These are phyloP conservation scores for Amborella trichopoda DNA, from an alignment of 164 flowering plant species.

Conservation along the genomic window DNA sequence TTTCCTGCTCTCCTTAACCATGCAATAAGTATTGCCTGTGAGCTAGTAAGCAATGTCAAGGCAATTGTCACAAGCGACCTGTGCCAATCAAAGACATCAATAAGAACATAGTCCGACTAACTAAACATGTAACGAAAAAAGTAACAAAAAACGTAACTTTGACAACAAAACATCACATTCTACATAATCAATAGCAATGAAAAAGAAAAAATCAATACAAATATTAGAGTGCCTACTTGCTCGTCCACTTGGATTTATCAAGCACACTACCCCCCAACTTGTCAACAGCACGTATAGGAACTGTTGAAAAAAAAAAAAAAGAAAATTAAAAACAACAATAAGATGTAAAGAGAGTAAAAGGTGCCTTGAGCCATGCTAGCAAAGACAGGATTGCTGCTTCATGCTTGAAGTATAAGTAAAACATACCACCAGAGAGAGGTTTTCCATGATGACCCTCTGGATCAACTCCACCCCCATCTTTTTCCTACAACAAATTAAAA, in stretches of 20 bases:
- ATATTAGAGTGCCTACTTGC: slow-evolving; percentile 36
- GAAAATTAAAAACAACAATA: too few relatives aligned
- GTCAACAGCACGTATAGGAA: slow-evolving; percentile 17
- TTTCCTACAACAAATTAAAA: too few relatives aligned
- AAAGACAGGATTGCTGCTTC: too few relatives aligned
- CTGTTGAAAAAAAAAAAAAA: slow-evolving; percentile 24
- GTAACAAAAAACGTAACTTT: not conserved
- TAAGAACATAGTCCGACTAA: too few relatives aligned
- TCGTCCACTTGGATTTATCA: slow-evolving; percentile 56
- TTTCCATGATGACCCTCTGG: too few relatives aligned
- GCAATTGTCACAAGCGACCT: slow-evolving; percentile 79
- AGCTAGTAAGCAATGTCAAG: slow-evolving; percentile 85
- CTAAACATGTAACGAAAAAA: too few relatives aligned
- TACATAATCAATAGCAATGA: slow-evolving; percentile 8
- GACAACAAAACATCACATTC: slow-evolving; percentile 14
- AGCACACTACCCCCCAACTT: slow-evolving; percentile 20
- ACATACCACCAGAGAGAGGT: too few relatives aligned
- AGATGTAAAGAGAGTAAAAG: too few relatives aligned
- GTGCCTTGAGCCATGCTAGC: too few relatives aligned
- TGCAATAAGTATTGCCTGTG: slow-evolving; percentile 93
- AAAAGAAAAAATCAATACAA: not conserved
- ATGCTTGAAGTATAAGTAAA: too few relatives aligned
- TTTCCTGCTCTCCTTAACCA: slow-evolving; percentile 99
- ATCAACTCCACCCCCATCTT: too few relatives aligned
- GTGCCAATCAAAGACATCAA: too few relatives aligned